Evolutionary conservation across 306 rosid genomes (phyloP).

Genomic region (Delonix regia): DNA sequence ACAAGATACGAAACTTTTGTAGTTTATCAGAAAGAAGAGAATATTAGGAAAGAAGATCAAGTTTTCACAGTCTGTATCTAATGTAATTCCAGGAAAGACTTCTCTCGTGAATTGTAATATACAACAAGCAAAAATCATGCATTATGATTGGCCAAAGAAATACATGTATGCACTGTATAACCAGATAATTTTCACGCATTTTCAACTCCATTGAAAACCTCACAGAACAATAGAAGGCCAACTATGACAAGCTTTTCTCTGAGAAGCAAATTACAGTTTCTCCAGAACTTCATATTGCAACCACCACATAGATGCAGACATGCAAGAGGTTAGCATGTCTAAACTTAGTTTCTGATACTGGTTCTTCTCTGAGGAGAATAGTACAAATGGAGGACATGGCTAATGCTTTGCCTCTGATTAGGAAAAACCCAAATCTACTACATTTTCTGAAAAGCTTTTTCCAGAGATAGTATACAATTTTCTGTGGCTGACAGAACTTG

Average conservation of each 20-base stretch:
- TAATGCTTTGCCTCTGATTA: background rate
- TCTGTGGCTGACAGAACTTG: background rate
- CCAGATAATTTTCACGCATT: constrained; percentile 1
- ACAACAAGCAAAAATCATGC: constrained; percentile 7
- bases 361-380: constrained; percentile 8
- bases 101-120: background rate
- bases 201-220: background rate
- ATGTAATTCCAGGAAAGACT: constrained; percentile 7
- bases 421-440: background rate
- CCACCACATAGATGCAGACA: background rate
- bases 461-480: background rate
- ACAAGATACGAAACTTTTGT: background rate
- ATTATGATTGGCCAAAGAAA: too few species aligned
- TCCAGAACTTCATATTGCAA: constrained; percentile 26
- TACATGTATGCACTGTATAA: background rate
- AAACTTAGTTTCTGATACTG: background rate
- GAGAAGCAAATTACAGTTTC: constrained; percentile 19
- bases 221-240: constrained; percentile 13
- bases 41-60: background rate
- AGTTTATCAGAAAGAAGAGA: background rate
- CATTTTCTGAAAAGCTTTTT: background rate
- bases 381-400: constrained; percentile 8
- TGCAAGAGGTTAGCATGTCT: constrained; percentile 15
- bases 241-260: constrained; percentile 11
- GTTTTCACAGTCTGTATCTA: constrained; percentile 2